Base-by-base conservation (phyloP, 2,329 filamentous ascomycete genomes). In the Proliferodiscus dingleyae region DNA sequence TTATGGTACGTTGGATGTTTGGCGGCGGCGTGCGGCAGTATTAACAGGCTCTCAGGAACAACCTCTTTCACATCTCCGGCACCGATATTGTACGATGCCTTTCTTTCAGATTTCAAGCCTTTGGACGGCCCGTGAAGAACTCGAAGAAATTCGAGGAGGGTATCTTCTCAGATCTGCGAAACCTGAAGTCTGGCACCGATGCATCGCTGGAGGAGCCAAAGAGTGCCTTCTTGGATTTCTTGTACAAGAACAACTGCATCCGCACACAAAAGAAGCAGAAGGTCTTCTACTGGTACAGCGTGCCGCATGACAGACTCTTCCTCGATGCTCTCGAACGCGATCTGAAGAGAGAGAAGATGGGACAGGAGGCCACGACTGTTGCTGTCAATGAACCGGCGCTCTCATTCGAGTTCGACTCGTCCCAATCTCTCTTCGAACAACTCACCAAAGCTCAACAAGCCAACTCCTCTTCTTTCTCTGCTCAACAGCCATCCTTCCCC, bases 231-330 rank as follows among this genome's bases (percentile, higher is more conserved):
- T 80, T 98, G 51, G 93, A 98, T 70, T 98, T 97, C 68, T 77
- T 98, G 36, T 98, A 98, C 81, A 98, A 98, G 79, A 98, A 98
- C 80, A 98, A 98, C 75, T 98, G 93, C 78, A 98, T 98, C 60
- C 85, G 93, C 59, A 98, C 93, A 29, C 93, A 98, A 70, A 98
- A 98, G 82, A 98, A 98, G 78, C 93, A 98, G 66, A 98, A 98
- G 76, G 93, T 98, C 56, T 98, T 98, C 65, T 98, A 97, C 73
- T 98, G 93, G 93, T 98, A 97, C 72, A 96, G 90, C 72, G 93
- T 98, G 38, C 93, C 93, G 1, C 93, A 98, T 67, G 93, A 98
- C 70, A 83, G 93, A 44, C 81, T 98, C 41, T 98, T 98, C 71
- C 83, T 98, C 58, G 93, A 98, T 72, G 93, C 93, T 30, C 75